Base-by-base conservation (phyloP, 2,329 filamentous ascomycete species). In the Aspergillus sp. region DNA sequence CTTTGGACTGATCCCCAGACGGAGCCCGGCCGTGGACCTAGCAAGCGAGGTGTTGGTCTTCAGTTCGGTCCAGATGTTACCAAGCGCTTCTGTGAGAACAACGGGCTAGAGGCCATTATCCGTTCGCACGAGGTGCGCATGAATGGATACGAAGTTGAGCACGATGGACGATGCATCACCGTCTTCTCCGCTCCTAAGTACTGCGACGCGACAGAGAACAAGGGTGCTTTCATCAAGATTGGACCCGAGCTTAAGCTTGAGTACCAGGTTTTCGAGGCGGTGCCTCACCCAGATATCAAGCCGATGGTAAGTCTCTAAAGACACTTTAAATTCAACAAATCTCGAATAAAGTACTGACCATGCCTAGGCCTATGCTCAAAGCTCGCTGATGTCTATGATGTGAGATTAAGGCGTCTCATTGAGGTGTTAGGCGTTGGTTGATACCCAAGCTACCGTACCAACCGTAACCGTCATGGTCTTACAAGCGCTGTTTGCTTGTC, bases 121-220 rank as follows among this genome's bases (percentile, higher is more conserved):
- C 89, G 95, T 67, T 96, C 92, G 70, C 95, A 99, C 78, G 95
- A 99, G 76, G 95, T 99, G 27, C 87, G 95, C 68, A 99, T 99
- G 95, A 93, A 95, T 60, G 95, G 95, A n/a, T 99, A 98, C 71
- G 93, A 99, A 74, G 90, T 96, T 65, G 93, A 99, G 81, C 95
- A 99, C 74, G 90, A 95, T 68, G 95, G 93, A 63, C 88, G 87
- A 67, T 99, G 95, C 74, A 97, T 99, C 68, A 99, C 95, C 47
- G 95, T 99, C 66, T 99, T 99, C 82, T 98, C 93, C 41, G 95
- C 95, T 25, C 95, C 95, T 40, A 96, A 88, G 76, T 99, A 99
- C 76, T 99, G 95, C 77, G 95, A 99, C 73, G 91, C 91, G 68
- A 98, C 95, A 0, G 93, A 96, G 79, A 99, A 99, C 79, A 95